Percentiles rank a stretch among this genome's conserved stretches.
Evolutionary conservation across 2,329 filamentous ascomycete species (phyloP).

Genomic region (Lasiodiplodia citricola): DNA sequence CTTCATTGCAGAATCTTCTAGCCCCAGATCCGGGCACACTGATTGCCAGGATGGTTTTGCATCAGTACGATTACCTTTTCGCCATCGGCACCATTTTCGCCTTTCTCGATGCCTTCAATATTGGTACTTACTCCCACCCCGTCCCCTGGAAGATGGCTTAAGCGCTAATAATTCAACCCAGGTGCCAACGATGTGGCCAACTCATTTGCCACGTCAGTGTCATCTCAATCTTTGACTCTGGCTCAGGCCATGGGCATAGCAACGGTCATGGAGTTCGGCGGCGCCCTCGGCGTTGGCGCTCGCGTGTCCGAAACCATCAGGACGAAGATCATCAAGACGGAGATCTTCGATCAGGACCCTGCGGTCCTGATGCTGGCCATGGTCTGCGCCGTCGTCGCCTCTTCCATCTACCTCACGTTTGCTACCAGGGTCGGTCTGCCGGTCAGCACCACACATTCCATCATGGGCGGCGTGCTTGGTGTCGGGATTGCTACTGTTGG

Average conservation of each 20-base stretch:
- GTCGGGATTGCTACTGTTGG: conserved; percentile 60
- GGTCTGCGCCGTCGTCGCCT: conserved; percentile 60
- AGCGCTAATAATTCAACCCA: conserved; percentile 30
- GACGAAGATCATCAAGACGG: conserved; percentile 53
- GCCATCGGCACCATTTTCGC: conserved; percentile 69
- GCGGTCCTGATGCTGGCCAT: conserved; percentile 60
- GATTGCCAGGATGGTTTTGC: conserved; percentile 43
- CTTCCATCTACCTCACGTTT: conserved; percentile 58
- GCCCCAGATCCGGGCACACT: neutral
- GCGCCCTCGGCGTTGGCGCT: conserved; percentile 48
- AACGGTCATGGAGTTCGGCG: conserved; percentile 52
- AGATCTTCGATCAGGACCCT: conserved; percentile 52
- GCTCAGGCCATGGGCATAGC: conserved; percentile 54
- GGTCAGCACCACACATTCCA: conserved; percentile 60
- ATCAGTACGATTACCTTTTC: conserved; percentile 67
- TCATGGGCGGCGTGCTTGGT: conserved; percentile 52
- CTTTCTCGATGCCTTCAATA: conserved; percentile 71
- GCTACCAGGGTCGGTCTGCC: conserved; percentile 59
- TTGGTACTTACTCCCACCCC: conserved; percentile 47
- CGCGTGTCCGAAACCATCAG: conserved; percentile 54
- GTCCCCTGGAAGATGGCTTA: neutral
- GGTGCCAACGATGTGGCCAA: conserved; percentile 59
- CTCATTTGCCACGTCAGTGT: conserved; percentile 55
- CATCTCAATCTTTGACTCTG: conserved; percentile 54
- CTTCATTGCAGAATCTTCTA: neutral